Conservation (phyloP, 768 basidiomycete species). For the Boletus pseudopeckii region DNA sequence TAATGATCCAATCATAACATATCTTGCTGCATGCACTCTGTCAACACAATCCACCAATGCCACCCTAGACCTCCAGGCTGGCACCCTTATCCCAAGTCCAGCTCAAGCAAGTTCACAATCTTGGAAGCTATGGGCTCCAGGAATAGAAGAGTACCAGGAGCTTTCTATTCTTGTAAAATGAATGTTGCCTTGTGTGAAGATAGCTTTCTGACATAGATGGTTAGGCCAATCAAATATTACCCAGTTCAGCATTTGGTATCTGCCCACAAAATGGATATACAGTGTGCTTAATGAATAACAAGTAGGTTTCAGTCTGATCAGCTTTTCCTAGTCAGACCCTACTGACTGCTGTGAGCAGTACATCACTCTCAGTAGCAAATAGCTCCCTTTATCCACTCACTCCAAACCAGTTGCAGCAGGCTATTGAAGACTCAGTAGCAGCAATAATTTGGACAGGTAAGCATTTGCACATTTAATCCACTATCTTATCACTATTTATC, state of each 20-base stretch:
- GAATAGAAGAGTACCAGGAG: not conserved
- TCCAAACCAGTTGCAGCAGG: not conserved
- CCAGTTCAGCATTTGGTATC: not conserved
- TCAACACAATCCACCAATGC: not conserved
- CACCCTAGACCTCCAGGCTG: constrained; percentile 1
- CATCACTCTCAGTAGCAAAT: not conserved
- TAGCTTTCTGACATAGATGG: no score
- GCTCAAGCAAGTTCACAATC: not conserved
- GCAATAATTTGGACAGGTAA: constrained; percentile 11
- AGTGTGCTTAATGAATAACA: not conserved
- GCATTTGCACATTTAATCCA: not conserved
- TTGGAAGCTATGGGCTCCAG: constrained; percentile 11
- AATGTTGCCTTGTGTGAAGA: no score
- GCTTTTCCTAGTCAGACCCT: not conserved
- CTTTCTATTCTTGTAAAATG: not conserved
- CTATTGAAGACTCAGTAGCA: constrained; percentile 2
- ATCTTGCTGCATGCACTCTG: constrained; percentile 12
- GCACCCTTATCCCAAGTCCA: not conserved
- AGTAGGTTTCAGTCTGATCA: not conserved
- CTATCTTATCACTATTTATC: not conserved
- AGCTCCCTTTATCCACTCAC: not conserved
- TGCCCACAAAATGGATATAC: not conserved
- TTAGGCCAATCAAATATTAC: not conserved
- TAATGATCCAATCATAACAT: not conserved
- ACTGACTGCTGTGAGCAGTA: not conserved